phyloP scores from a whole-genome alignment of 2,329 filamentous ascomycete species.

The Fusarium staphyleae region DNA sequence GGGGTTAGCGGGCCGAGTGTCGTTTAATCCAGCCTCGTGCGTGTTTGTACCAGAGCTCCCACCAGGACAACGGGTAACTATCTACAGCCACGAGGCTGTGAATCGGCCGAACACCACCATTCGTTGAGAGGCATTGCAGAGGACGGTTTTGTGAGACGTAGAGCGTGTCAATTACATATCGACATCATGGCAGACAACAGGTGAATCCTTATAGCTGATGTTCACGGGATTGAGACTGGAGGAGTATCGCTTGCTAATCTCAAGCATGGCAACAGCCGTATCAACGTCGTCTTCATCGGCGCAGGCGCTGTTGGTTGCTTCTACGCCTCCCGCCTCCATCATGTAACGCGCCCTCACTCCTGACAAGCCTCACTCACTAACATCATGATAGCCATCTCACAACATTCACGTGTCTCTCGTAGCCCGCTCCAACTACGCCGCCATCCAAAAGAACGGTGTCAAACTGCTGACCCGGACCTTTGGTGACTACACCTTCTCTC shows the following conservation, averaged over 20 bases:
- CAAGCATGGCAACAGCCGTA: slow-evolving; percentile 29
- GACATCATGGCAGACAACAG: slow-evolving; percentile 28
- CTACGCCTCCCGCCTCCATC: slow-evolving; percentile 72
- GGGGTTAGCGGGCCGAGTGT: slow-evolving; percentile 18
- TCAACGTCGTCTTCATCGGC: slow-evolving; percentile 71
- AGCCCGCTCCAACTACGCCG: slow-evolving; percentile 75
- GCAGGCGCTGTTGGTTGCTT: slow-evolving; percentile 77
- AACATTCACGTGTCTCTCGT: slow-evolving; percentile 71
- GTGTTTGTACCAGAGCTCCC: background rate
- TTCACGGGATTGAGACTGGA: background rate
- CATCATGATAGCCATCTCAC: slow-evolving; percentile 50
- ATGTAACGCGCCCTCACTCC: slow-evolving; percentile 49
- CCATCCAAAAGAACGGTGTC: slow-evolving; percentile 68
- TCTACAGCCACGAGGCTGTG: background rate
- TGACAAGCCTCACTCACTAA: slow-evolving; percentile 10
- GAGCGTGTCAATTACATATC: background rate
- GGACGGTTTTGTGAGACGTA: too few species aligned
- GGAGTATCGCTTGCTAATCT: slow-evolving; percentile 14
- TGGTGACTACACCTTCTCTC: slow-evolving; percentile 69
- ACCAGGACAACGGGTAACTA: background rate
- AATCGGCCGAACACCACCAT: background rate
- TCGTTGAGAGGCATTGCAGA: too few species aligned
- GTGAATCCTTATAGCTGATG: slow-evolving; percentile 5
- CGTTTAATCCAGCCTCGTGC: slow-evolving; percentile 11
- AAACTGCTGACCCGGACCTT: slow-evolving; percentile 70